Percentiles rank a stretch among this genome's conserved stretches.
Evolutionary conservation across 129 eudicot genomes (phyloP).

Genomic region (Arctium lappa): DNA sequence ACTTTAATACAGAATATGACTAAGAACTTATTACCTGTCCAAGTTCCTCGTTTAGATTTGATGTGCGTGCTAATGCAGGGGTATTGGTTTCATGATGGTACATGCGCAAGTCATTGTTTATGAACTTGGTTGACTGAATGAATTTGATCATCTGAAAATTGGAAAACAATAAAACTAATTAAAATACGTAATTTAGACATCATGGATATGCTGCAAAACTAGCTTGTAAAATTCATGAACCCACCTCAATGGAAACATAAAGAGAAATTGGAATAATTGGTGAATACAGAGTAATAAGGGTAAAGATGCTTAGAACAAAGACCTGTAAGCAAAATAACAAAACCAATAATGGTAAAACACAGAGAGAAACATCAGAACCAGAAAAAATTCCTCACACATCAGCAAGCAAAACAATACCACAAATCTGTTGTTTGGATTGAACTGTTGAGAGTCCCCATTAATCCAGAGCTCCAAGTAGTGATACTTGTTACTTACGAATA

Average conservation of each 20-base stretch:
- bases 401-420: conserved; percentile 47
- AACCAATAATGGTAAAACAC: conserved; percentile 7
- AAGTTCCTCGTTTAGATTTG: conserved; percentile 98
- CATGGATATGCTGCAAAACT: neutral
- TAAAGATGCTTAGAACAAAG: conserved; percentile 71
- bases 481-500: conserved; percentile 63
- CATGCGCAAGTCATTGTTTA: conserved; percentile 93
- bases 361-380: conserved; percentile 2
- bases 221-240: conserved; percentile 4
- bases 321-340: conserved; percentile 53
- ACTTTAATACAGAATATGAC: neutral
- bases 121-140: conserved; percentile 84
- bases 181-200: conserved; percentile 6
- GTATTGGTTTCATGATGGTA: conserved; percentile 90
- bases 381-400: neutral
- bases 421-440: conserved; percentile 76
- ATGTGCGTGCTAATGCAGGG: conserved; percentile 94
- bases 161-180: conserved; percentile 9
- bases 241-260: conserved; percentile 97
- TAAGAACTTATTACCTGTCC: conserved; percentile 64
- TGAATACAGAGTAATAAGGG: conserved; percentile 89
- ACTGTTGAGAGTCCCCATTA: conserved; percentile 53
- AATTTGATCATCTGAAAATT: conserved; percentile 87
- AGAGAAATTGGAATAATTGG: conserved; percentile 97
- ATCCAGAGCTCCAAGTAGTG: conserved; percentile 64